Evolutionary conservation across 1,284 basidiomycete species (phyloP), one percentile per base, ranked within the genome.

Genomic region (Sanghuangporus baumii): DNA sequence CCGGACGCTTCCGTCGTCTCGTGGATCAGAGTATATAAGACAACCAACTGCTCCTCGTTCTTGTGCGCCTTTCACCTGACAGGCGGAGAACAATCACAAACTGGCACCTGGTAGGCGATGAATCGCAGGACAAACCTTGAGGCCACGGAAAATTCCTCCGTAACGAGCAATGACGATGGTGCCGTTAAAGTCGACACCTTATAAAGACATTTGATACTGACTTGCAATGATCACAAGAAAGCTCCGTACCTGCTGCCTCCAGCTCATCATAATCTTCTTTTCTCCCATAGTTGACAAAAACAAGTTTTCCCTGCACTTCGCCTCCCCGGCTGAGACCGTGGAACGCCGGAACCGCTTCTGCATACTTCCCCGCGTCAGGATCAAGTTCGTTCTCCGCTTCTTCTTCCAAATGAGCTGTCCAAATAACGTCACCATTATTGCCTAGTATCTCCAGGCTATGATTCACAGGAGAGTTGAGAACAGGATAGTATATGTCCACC

Each of bases 1-100:
- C 1, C 88, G 93, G 38, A 94, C 87, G 51, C 81, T 82, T 34
- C 94, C 94, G 70, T 98, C 94, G 71, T 97, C 94, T 60, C 86
- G 87, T 8, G 91, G 90, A 74, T 98, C 96, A 14, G 87, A 87
- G 76, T 94, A 98, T 69, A 98, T 95, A 55, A 90, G 74, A 38
- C 86, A 77, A 66, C 86, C 88, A 60, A 77, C 85, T 9, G 87
- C 93, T 20, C 95, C 95, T 5, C 86, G 85, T 67, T 94, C 91
- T 70, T 94, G 83, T 1, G 94, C 93, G 1, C 87, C 84, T 77
- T 91, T 84, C 61, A 94, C 80, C 84, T 94, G 69, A 18, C 55
- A 3, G 48, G 58, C 9, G 34, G 11, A 41, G 36, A 34, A n/a
- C 43, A n/a, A n/a, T 31, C 26, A 31, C 43, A n/a, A 46, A 6